These are phyloP conservation scores for Staphylotrichum longicolle DNA, from an alignment of 495 filamentous ascomycete genomes.

Conservation along the genomic window DNA sequence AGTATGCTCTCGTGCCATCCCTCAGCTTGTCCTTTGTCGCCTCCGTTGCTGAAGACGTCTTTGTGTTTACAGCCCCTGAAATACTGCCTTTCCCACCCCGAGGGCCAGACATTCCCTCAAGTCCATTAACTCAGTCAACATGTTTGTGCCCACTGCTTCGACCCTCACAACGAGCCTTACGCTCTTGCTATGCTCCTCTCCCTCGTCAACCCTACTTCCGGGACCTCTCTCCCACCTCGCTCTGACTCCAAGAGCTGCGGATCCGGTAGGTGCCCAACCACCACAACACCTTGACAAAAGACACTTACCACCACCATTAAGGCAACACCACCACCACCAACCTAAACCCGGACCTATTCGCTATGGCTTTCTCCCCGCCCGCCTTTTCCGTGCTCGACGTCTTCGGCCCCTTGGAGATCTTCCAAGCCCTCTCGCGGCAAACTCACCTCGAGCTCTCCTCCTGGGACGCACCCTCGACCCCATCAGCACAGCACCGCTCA, in stretches of 20 bases:
- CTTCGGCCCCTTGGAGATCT: constrained; percentile 55
- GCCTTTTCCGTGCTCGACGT: constrained; percentile 42
- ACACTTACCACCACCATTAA: background rate
- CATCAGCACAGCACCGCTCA: constrained; percentile 39
- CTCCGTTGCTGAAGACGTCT: background rate
- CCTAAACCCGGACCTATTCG: constrained; percentile 7
- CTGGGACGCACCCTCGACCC: constrained; percentile 45
- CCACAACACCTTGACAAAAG: background rate
- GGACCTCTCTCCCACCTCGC: background rate
- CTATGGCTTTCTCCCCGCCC: constrained; percentile 29
- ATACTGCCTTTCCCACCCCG: background rate
- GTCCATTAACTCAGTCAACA: background rate
- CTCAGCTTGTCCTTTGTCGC: background rate
- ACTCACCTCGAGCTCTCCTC: constrained; percentile 42
- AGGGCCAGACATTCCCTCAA: background rate
- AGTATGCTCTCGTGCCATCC: background rate
- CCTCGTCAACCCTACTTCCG: background rate
- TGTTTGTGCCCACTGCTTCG: background rate
- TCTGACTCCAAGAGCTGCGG: constrained; percentile 2
- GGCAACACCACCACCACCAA: background rate
- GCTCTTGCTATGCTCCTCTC: constrained; percentile 1
- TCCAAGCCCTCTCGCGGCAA: constrained; percentile 48
- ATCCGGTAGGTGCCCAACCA: background rate
- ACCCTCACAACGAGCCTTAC: background rate
- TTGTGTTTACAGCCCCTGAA: constrained; percentile 14